A percentile compares a stretch with the other conserved stretches of the same genome.
Evolutionary conservation across 2,329 filamentous ascomycete species (phyloP).

Genomic region (Claviceps quebecensis): DNA sequence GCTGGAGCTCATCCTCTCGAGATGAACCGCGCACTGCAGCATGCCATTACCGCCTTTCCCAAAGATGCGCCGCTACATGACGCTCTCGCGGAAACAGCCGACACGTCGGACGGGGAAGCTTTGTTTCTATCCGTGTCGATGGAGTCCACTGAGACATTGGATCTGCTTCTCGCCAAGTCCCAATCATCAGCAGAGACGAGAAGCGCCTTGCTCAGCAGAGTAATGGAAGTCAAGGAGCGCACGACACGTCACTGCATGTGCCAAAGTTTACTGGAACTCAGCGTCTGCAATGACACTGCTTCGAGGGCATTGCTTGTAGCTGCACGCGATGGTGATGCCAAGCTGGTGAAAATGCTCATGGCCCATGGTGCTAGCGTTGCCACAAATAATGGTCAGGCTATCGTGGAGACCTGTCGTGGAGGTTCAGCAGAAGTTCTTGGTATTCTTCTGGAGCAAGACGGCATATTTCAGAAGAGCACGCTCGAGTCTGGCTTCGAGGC

Average conservation of each 20-base stretch:
- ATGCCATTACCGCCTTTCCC: slow-evolving; percentile 33
- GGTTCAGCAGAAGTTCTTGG: slow-evolving; percentile 35
- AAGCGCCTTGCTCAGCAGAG: slow-evolving; percentile 28
- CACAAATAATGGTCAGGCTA: slow-evolving; percentile 36
- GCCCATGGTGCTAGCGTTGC: slow-evolving; percentile 37
- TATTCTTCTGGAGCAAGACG: slow-evolving; percentile 32
- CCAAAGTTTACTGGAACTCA: slow-evolving; percentile 29
- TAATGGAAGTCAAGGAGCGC: slow-evolving; percentile 27
- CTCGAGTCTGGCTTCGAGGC: slow-evolving; percentile 40
- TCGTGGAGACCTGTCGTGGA: slow-evolving; percentile 39
- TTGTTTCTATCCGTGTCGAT: slow-evolving; percentile 30
- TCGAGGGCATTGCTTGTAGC: slow-evolving; percentile 37
- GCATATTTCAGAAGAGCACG: slow-evolving; percentile 24
- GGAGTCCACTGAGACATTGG: slow-evolving; percentile 30
- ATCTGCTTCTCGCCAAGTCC: slow-evolving; percentile 26
- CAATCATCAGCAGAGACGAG: slow-evolving; percentile 24
- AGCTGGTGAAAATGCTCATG: slow-evolving; percentile 36
- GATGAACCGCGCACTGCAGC: slow-evolving; percentile 35
- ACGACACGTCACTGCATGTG: slow-evolving; percentile 29
- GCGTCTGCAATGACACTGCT: slow-evolving; percentile 29
- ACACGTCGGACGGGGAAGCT: slow-evolving; percentile 36
- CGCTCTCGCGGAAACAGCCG: slow-evolving; percentile 30
- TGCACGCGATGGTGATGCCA: slow-evolving; percentile 37
- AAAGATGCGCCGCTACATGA: slow-evolving; percentile 35
- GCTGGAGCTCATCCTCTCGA: slow-evolving; percentile 33